Evolutionary conservation across 164 flowering plant species (phyloP), one percentile per base, ranked within the genome.

Genomic region (Paratinospora sagittata): DNA sequence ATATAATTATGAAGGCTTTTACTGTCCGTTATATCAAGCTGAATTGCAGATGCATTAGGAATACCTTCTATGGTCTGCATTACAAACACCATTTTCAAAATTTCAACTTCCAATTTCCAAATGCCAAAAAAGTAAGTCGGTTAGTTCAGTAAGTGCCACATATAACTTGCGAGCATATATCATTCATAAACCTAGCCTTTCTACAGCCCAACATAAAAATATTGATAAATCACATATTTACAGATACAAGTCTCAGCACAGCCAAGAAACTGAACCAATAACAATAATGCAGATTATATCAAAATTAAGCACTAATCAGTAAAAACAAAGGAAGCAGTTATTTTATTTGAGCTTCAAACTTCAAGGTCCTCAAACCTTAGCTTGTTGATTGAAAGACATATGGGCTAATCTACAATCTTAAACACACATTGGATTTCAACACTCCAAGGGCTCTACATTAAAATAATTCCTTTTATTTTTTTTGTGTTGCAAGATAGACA

Each of bases 21-120:
- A 73, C 78, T 68, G 75, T 90, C 87, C 75, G 24, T 72, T 65
- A 85, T 86, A 81, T 96, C 97, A 72, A 96, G 90, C 84, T 90
- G 86, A 81, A 86, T 70, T 33, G 98, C 95, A 13, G 70, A 81
- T 74, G 91, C 90, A 79, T 93, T 84, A 68, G 93, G 84, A 76
- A 93, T 84, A 21, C 90, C 97, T 78, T 90, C 88, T 80, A 83
- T 68, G 10, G 80, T 82, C 99, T 95, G 79, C 65, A 77, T 47
- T 21, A 64, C 21, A 68, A 68, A 62, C 21, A 49, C 57, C 58
- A 49, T 19, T n/a, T 3, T 52, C 60, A 52, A 52, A 52, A 52
- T 52, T n/a, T 52, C 0, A 52, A 52, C 1, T 47, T 47, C 8
- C 1, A 52, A 49, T 14, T 49, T 49, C 19, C 17, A 49, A 49